These are phyloP conservation scores for Agaricus bisporus DNA, from an alignment of 768 basidiomycete species.

Conservation along the genomic window DNA sequence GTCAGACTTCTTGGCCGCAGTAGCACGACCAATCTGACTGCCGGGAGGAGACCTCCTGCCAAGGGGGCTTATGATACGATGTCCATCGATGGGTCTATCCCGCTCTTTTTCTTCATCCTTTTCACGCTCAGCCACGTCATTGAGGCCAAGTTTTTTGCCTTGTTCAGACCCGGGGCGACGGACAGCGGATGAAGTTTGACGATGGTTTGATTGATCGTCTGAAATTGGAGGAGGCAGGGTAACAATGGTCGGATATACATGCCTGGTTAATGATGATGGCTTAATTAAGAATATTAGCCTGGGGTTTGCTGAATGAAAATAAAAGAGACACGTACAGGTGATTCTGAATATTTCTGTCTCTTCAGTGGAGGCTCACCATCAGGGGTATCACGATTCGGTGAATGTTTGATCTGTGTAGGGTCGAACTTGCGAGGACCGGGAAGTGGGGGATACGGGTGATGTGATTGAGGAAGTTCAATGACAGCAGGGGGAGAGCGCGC, in stretches of 20 bases:
- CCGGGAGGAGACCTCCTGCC: conserved; percentile 43
- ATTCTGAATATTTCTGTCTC: conserved; percentile 38
- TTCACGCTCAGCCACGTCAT: conserved; percentile 4
- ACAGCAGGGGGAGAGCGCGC: conserved; percentile 11
- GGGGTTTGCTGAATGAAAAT: neutral
- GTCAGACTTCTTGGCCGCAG: conserved; percentile 39
- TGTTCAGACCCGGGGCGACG: conserved; percentile 6
- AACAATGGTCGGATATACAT: conserved; percentile 1
- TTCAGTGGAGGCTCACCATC: conserved; percentile 28
- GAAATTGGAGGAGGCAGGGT: conserved; percentile 6
- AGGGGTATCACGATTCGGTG: conserved; percentile 13
- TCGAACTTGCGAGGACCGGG: conserved; percentile 16
- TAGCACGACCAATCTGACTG: conserved; percentile 39
- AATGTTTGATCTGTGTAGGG: conserved; percentile 14
- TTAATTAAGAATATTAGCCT: neutral
- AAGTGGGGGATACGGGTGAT: conserved; percentile 9
- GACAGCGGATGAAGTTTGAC: neutral
- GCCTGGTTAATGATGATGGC: neutral
- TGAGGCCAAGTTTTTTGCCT: neutral
- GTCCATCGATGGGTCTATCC: conserved; percentile 13
- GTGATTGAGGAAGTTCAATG: conserved; percentile 15
- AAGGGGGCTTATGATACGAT: conserved; percentile 23
- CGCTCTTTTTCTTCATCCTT: conserved; percentile 5
- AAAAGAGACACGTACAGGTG: conserved; percentile 16
- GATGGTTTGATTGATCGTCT: neutral